phyloP scores from a whole-genome alignment of 2,329 filamentous ascomycete genomes.

The Neophaeococcomyces mojaviensis region DNA sequence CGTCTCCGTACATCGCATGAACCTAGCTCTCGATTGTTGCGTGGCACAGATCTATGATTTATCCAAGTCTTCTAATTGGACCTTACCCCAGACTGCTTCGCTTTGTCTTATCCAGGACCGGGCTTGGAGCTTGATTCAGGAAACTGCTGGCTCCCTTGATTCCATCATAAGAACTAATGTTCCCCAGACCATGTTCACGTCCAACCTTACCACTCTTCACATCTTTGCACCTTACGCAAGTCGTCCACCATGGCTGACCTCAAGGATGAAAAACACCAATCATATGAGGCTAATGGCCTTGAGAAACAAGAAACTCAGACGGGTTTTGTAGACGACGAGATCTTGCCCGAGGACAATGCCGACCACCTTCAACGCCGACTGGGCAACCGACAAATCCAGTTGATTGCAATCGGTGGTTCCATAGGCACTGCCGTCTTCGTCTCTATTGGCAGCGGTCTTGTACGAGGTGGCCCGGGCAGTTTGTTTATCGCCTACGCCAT shows the following conservation, averaged over 20 bases:
- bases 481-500: conserved; percentile 31
- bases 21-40: no score
- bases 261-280: conserved; percentile 1
- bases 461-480: conserved; percentile 31
- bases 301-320: not conserved
- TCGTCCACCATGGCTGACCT: not conserved
- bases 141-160: no score
- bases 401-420: conserved; percentile 28
- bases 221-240: no score
- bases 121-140: no score
- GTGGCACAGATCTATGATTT: no score
- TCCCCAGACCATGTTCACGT: not conserved
- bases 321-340: no score
- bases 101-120: no score
- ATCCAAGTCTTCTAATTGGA: no score
- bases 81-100: no score
- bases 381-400: conserved; percentile 14
- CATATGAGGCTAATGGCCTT: not conserved
- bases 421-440: conserved; percentile 33
- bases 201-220: no score
- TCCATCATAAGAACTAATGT: not conserved
- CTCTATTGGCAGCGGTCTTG: conserved; percentile 30
- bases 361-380: conserved; percentile 12
- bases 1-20: no score
- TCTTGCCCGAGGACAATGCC: conserved; percentile 1